Evolutionary conservation across 1,284 basidiomycete species (phyloP).

Genomic region (Ganoderma sinense): DNA sequence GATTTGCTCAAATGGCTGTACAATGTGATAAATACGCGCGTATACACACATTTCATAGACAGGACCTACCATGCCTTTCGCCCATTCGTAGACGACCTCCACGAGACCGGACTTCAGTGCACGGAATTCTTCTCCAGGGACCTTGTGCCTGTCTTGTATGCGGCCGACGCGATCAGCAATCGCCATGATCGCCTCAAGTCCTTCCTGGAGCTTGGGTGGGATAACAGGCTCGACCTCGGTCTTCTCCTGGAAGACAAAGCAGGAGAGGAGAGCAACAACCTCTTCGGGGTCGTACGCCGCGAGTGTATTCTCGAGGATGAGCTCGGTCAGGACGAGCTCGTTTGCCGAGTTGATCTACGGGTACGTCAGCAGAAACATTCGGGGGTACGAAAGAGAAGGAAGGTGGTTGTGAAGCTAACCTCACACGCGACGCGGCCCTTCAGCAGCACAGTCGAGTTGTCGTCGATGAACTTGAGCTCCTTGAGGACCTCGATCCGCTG

Average conservation of each 20-base stretch:
- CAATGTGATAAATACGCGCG: slow-evolving; percentile 3
- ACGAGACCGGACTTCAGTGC: slow-evolving; percentile 90
- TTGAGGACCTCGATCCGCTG: slow-evolving; percentile 92
- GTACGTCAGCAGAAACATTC: neutral
- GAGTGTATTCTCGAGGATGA: slow-evolving; percentile 96
- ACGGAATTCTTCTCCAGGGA: slow-evolving; percentile 80
- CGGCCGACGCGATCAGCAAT: slow-evolving; percentile 87
- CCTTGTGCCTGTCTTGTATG: slow-evolving; percentile 83
- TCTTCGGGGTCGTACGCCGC: slow-evolving; percentile 93
- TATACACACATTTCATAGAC: neutral
- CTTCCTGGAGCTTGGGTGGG: slow-evolving; percentile 80
- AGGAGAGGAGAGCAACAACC: slow-evolving; percentile 95
- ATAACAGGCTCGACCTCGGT: slow-evolving; percentile 88
- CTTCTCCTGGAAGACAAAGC: slow-evolving; percentile 98
- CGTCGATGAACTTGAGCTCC: slow-evolving; percentile 92
- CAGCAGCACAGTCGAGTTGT: slow-evolving; percentile 92
- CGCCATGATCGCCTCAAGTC: slow-evolving; percentile 78
- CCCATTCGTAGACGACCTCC: slow-evolving; percentile 99
- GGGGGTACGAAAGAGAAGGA: neutral
- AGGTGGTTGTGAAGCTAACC: slow-evolving; percentile 49
- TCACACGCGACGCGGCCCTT: slow-evolving; percentile 99
- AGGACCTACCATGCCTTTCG: slow-evolving; percentile 88
- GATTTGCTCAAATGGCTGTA: slow-evolving; percentile 94
- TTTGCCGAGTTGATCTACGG: slow-evolving; percentile 94
- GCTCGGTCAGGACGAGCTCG: slow-evolving; percentile 94